Base-by-base conservation (phyloP, 1,284 basidiomycete species). In the Phaffia rhodozyma region DNA sequence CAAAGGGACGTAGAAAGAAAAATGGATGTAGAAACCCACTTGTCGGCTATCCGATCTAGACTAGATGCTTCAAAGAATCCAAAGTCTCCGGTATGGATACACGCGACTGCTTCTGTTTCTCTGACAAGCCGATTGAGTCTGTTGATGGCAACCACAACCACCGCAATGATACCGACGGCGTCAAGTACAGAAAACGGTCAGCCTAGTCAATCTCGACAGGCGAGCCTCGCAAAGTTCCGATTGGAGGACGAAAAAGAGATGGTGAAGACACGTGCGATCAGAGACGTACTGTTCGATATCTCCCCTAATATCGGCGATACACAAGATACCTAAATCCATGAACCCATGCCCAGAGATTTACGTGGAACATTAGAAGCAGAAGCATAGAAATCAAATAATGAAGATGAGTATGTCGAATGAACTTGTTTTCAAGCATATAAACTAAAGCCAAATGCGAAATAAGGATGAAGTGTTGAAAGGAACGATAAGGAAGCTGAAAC, bases 71-170 rank as follows among this genome's bases (percentile, higher is more conserved):
- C 91, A 76, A 96, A 96, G 77, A 98, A 97, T 65, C 96, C 96
- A 85, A 98, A 98, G 79, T 99, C 96, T 63, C 96, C 96, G 0
- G 93, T 97, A 76, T 98, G 94, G 68, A 99, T 90, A 75, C 98
- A 87, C 25, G 92, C 94, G 66, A 86, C 83, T n/a, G 91, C 91
- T 72, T 87, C 86, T 63, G 83, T 84, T 71, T 96, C 91, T 60
- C 86, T 80, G 43, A 93, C 93, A 66, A 97, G 84, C 73, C 89
- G 84, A 76, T 97, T 97, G 72, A 98, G 82, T 61, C 84, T 83
- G 63, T 88, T 90, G 27, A 48, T 50, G 29, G 50, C 34, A 48
- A 54, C 52, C 20, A 18, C 7, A 20, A 38, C 18, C 9, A 53
- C 18, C 18, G 25, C 25, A 53, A n/a, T 21, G 16, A 5, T 11